A percentile compares a stretch with the other conserved stretches of the same genome.
phyloP scores from a whole-genome alignment of 1,139 yeast genomes.

The Kodamaea arcana region DNA sequence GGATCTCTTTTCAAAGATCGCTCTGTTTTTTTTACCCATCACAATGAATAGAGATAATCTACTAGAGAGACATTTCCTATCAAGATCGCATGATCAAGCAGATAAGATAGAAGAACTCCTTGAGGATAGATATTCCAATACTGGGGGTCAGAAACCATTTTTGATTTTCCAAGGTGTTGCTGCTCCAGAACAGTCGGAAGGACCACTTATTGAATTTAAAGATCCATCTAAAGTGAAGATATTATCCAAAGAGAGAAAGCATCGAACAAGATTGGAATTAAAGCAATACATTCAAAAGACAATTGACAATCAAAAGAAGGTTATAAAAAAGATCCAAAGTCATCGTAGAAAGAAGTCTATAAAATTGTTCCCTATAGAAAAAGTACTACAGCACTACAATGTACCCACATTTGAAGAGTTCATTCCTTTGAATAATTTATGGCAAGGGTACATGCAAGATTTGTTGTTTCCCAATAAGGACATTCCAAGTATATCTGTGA shows the following conservation, averaged over 20 bases:
- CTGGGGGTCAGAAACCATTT: conserved; percentile 57
- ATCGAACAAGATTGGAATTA: conserved; percentile 42
- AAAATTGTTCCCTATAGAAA: conserved; percentile 24
- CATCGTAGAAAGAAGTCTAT: conserved; percentile 18
- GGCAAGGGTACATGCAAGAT: conserved; percentile 60
- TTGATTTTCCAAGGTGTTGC: conserved; percentile 10
- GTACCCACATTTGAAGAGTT: conserved; percentile 56
- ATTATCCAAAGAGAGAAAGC: conserved; percentile 16
- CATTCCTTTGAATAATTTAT: conserved; percentile 47
- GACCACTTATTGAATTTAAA: conserved; percentile 15
- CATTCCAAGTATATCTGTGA: conserved; percentile 26
- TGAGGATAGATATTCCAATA: conserved; percentile 50
- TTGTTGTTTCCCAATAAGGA: conserved; percentile 36
- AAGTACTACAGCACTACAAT: conserved; percentile 28
- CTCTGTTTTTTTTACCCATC: neutral
- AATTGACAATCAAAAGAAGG: conserved; percentile 33
- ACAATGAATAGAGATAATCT: conserved; percentile 33
- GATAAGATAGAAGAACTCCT: conserved; percentile 47
- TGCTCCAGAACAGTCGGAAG: conserved; percentile 8
- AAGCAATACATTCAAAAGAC: conserved; percentile 38
- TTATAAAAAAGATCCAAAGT: conserved; percentile 30
- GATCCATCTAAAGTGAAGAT: conserved; percentile 9
- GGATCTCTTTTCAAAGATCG: no score
- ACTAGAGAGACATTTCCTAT: conserved; percentile 51
- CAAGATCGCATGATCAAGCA: conserved; percentile 44